Evolutionary conservation across 345 rosid species (phyloP), one percentile per base, ranked within the genome.

Genomic region (Pugionium dolabratum): DNA sequence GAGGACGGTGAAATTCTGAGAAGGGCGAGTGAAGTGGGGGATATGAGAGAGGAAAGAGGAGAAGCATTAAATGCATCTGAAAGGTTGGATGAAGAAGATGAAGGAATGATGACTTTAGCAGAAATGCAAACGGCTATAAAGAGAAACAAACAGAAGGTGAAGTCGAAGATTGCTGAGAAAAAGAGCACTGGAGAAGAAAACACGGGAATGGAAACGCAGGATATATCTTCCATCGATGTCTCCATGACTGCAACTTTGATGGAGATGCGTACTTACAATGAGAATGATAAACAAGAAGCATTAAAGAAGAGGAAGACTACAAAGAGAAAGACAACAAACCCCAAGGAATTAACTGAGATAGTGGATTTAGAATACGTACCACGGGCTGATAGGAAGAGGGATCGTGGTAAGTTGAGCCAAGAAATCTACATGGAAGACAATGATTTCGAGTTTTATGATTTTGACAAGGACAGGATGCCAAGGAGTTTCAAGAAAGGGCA

Each of bases 401-500:
- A 54, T 59, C 59, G 40, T 35, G 66, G 56, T 74, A 55, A 26
- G 32, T 8, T 71, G 37, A 64, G 35, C 27, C 39, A 71, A 71
- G 75, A 71, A 35, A 43, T 73, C 53, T 71, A 64, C 46, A 70
- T 76, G 78, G 73, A 52, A 18, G 81, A 77, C 3, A 83, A 73
- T 51, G 86, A 82, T 76, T 82, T 80, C 0, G 82, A 83, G 56
- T 76, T 87, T 60, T 79, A 80, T 62, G 81, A 87, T 72, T 92
- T 92, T 39, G 81, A 73, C 46, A 85, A 72, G 49, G 95, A 85
- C 64, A 81, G 87, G 77, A 59, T 37, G 9, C 91, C 81, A 60
- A 85, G 77, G 71, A 81, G 76, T 49, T 85, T 87, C 55, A 86
- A 81, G 80, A 87, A 83, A 77, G 94, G 97, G 68, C 97, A 90